These are phyloP conservation scores for Fragilariopsis cylindrus DNA, from an alignment of 108 stramenopile genomes.

Conservation along the genomic window DNA sequence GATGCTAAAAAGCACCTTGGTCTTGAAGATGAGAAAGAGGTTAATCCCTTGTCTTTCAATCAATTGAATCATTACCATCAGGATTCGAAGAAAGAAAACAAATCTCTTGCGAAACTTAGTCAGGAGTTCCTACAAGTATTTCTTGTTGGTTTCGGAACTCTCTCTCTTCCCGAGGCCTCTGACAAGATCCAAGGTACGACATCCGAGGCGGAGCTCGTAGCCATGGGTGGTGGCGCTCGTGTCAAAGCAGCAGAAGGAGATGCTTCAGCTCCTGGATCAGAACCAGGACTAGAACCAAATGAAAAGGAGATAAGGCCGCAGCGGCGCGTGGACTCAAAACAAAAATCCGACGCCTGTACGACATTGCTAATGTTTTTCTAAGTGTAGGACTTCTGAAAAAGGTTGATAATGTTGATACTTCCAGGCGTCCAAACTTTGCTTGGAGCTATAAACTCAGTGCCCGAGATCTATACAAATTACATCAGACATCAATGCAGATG, in stretches of 20 bases:
- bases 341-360: slow-evolving; percentile 93
- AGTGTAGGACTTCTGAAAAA: slow-evolving; percentile 79
- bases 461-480: slow-evolving; percentile 31
- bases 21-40: not conserved
- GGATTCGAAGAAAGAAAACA: slow-evolving; percentile 34
- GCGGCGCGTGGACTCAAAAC: slow-evolving; percentile 79
- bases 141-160: slow-evolving; percentile 61
- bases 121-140: slow-evolving; percentile 88
- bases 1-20: slow-evolving; percentile 38
- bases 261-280: not conserved
- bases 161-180: slow-evolving; percentile 69
- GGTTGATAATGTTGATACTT: slow-evolving; percentile 41
- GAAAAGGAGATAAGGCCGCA: slow-evolving; percentile 34
- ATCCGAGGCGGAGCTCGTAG: slow-evolving; percentile 30
- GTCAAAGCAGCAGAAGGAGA: slow-evolving; percentile 2
- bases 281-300: not conserved
- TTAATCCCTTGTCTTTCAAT: not conserved
- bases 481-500: not conserved
- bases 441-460: slow-evolving; percentile 60
- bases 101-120: slow-evolving; percentile 77
- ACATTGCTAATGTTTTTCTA: slow-evolving; percentile 93
- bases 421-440: slow-evolving; percentile 57
- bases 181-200: slow-evolving; percentile 74
- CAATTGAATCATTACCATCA: not conserved
- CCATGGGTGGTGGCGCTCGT: slow-evolving; percentile 19